These are phyloP conservation scores for Diplodia corticola DNA, from an alignment of 2,329 filamentous ascomycete genomes.

Conservation along the genomic window DNA sequence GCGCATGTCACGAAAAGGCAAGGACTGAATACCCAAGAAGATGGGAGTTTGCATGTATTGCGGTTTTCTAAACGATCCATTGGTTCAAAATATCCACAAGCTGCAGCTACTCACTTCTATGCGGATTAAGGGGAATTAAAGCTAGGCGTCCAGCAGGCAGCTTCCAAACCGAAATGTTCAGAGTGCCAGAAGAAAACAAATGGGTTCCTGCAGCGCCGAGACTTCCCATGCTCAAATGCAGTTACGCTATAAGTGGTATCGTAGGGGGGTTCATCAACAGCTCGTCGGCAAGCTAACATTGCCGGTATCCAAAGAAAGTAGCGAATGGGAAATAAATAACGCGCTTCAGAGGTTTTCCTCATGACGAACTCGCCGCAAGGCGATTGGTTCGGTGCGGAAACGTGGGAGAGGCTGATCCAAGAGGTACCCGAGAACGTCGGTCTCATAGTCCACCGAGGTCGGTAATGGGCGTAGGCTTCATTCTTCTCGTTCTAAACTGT, in stretches of 20 bases:
- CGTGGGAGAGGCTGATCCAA: not conserved
- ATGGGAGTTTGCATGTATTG: not conserved
- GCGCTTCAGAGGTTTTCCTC: not conserved
- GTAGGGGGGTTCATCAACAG: constrained; percentile 22
- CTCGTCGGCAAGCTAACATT: constrained; percentile 22
- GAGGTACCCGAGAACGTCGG: not conserved
- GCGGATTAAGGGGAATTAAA: constrained; percentile 1
- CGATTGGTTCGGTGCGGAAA: not conserved
- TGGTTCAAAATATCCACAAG: not conserved
- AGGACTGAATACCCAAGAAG: not conserved
- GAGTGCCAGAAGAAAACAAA: constrained; percentile 27
- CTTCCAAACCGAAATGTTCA: not conserved
- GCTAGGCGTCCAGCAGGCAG: not conserved
- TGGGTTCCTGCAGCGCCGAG: not conserved
- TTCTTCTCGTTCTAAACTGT: not conserved
- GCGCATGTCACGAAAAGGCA: not conserved
- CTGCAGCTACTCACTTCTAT: not conserved
- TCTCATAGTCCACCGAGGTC: not conserved
- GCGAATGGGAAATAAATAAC: constrained; percentile 7
- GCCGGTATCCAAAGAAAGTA: constrained; percentile 24
- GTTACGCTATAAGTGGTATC: constrained; percentile 11
- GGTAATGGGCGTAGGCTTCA: not conserved
- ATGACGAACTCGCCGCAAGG: not conserved
- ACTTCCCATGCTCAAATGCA: not conserved
- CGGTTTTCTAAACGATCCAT: not conserved